Evolutionary conservation across 495 filamentous ascomycete genomes (phyloP).

Genomic region (Geoglossum glabrum): DNA sequence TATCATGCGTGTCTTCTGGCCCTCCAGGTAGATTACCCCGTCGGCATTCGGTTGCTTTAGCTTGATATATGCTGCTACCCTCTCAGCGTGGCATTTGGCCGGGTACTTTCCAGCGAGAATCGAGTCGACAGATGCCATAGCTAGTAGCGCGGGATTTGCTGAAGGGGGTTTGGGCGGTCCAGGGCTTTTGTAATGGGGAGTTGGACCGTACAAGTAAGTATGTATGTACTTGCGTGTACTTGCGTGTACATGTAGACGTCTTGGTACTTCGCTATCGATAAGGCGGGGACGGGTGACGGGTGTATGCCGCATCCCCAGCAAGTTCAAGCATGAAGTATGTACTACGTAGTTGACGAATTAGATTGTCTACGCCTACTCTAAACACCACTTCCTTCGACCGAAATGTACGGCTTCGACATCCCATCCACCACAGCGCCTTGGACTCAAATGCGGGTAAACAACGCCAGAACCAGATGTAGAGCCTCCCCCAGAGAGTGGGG

Average conservation of each 20-base stretch:
- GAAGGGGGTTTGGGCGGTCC: neutral
- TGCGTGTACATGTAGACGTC: no score
- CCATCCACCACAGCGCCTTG: neutral
- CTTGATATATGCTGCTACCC: slow-evolving; percentile 58
- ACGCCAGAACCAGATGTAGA: neutral
- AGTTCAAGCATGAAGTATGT: neutral
- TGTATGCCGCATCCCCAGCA: neutral
- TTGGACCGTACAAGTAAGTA: no score
- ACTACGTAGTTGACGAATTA: neutral
- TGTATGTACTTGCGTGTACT: no score
- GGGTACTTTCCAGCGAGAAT: slow-evolving; percentile 66
- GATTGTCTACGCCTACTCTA: no score
- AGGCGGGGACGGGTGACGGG: neutral
- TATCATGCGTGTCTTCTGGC: slow-evolving; percentile 49
- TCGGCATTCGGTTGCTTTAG: slow-evolving; percentile 33
- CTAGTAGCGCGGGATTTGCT: neutral
- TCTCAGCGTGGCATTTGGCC: slow-evolving; percentile 72
- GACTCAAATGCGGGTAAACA: neutral
- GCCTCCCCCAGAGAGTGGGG: neutral
- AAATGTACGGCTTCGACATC: neutral
- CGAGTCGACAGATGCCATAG: slow-evolving; percentile 15
- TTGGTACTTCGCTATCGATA: neutral
- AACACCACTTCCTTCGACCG: no score
- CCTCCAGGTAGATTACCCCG: slow-evolving; percentile 72
- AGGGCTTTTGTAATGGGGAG: neutral